Percentiles rank a stretch among this genome's conserved stretches.
Conservation (phyloP, 306 rosid species). For the Vigna angularis region DNA sequence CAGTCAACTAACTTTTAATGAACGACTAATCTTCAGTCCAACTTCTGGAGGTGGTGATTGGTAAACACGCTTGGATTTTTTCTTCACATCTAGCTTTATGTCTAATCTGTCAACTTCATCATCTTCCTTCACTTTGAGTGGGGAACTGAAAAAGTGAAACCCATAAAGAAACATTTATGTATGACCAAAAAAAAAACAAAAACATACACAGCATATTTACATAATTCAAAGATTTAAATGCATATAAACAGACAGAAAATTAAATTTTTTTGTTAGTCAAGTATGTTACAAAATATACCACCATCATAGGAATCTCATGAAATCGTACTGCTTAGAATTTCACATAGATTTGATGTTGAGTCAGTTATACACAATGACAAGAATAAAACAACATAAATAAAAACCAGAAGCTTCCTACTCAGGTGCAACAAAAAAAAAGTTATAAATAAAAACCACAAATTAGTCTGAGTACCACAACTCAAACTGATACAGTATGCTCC, state of each 20-base stretch:
- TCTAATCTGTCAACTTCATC: conserved; percentile 95
- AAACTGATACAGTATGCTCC: background rate
- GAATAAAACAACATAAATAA: conserved; percentile 10
- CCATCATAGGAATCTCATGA: conserved; percentile 16
- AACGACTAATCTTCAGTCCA: conserved; percentile 90
- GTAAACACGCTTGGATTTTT: conserved; percentile 90
- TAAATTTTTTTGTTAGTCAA: background rate
- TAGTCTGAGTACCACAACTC: background rate
- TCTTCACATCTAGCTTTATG: conserved; percentile 74
- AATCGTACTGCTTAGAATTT: background rate
- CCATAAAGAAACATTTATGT: background rate
- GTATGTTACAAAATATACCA: conserved; percentile 9
- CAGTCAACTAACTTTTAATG: conserved; percentile 84
- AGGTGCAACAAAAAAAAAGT: background rate
- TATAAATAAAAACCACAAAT: background rate
- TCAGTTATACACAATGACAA: background rate
- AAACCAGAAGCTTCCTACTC: background rate
- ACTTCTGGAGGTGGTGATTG: conserved; percentile 92
- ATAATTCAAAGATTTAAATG: conserved; percentile 25
- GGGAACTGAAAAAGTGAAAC: conserved; percentile 65
- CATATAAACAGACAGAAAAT: background rate
- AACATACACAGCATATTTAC: background rate
- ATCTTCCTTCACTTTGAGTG: conserved; percentile 83
- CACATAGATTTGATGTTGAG: background rate
- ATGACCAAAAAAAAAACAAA: background rate